Evolutionary conservation across 257 asterid species (phyloP).

Genomic region (Rhazya stricta): DNA sequence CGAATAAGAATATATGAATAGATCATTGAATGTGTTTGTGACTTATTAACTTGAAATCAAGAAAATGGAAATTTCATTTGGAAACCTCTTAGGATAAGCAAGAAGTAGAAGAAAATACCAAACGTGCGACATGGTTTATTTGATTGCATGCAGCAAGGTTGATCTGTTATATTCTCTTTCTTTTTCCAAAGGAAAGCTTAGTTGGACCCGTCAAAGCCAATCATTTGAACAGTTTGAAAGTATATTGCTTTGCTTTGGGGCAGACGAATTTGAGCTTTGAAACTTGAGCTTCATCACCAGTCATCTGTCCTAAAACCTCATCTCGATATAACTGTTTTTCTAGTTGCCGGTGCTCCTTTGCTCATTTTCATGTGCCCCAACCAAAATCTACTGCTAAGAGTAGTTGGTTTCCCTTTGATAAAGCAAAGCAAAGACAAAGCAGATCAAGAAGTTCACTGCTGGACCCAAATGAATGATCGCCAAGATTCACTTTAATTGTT

Average conservation of each 20-base stretch:
- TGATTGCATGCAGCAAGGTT: too few relatives aligned
- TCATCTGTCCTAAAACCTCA: neutral
- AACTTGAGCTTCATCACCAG: constrained; percentile 1
- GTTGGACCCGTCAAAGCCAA: constrained; percentile 50
- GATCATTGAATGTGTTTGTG: too few relatives aligned
- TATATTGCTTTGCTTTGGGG: constrained; percentile 25
- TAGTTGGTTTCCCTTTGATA: constrained; percentile 19
- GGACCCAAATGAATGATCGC: constrained; percentile 8
- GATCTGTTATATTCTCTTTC: neutral
- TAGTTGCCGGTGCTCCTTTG: neutral
- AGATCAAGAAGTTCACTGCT: constrained; percentile 5
- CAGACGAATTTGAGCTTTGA: constrained; percentile 2
- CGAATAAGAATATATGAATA: too few relatives aligned
- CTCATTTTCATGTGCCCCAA: neutral
- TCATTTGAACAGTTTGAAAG: constrained; percentile 29
- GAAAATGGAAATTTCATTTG: neutral
- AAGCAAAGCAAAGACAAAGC: constrained; percentile 32
- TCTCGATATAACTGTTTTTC: neutral
- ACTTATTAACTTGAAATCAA: neutral
- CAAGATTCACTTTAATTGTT: constrained; percentile 35
- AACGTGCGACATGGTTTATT: constrained; percentile 4
- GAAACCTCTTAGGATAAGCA: neutral
- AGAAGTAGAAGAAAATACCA: neutral
- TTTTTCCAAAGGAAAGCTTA: constrained; percentile 17
- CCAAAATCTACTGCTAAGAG: too few relatives aligned